These are phyloP conservation scores for Leccinum arenicola DNA, from an alignment of 768 basidiomycete genomes.

Conservation along the genomic window DNA sequence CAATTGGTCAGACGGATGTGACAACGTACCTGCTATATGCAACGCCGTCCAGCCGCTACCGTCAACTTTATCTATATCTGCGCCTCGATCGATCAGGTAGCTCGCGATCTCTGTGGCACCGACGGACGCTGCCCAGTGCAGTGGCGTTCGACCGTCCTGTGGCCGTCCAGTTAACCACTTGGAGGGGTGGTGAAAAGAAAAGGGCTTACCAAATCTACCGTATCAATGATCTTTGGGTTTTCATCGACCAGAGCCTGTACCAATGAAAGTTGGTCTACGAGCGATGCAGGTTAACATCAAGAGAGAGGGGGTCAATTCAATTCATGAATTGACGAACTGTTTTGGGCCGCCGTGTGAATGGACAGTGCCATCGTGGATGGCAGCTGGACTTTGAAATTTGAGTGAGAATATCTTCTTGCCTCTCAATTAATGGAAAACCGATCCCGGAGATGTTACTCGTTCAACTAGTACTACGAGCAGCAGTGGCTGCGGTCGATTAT, in stretches of 20 bases:
- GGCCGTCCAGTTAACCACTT: not conserved
- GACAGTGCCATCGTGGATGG: conserved; percentile 38
- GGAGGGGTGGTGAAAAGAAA: not conserved
- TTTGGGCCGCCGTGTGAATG: conserved; percentile 68
- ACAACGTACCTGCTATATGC: conserved; percentile 65
- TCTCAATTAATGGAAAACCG: not conserved
- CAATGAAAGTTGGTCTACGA: conserved; percentile 65
- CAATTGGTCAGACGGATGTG: not conserved
- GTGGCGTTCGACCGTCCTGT: conserved; percentile 75
- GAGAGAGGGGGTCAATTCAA: not conserved
- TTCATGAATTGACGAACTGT: conserved; percentile 38
- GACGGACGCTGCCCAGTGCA: conserved; percentile 85
- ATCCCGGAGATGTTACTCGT: not conserved
- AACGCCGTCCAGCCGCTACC: conserved; percentile 73
- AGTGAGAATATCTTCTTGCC: not conserved
- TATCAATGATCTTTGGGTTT: conserved; percentile 58
- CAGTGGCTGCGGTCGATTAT: not conserved
- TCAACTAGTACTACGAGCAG: no score
- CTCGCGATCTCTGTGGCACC: conserved; percentile 65
- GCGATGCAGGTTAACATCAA: not conserved
- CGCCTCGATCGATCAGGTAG: conserved; percentile 68
- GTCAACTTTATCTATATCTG: conserved; percentile 64
- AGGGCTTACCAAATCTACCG: conserved; percentile 54
- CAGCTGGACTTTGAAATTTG: not conserved
- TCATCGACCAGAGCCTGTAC: conserved; percentile 63